phyloP scores from a whole-genome alignment of 306 rosid species.

The Rubus parviflorus region DNA sequence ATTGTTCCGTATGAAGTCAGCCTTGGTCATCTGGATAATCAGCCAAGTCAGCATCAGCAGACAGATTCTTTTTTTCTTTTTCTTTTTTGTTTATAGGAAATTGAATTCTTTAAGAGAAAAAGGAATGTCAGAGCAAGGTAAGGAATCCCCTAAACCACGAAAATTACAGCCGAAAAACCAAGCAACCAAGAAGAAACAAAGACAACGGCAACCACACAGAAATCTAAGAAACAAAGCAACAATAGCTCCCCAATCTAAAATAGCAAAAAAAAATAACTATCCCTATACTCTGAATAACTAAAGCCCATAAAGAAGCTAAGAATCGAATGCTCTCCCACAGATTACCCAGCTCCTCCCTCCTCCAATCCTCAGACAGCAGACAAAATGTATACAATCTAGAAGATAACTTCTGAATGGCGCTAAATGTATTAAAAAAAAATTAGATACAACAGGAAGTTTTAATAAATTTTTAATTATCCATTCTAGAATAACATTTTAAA shows the following conservation, averaged over 20 bases:
- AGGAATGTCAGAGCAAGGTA: not conserved
- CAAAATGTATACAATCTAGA: slow-evolving; percentile 19
- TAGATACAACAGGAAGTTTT: slow-evolving; percentile 2
- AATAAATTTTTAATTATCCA: not conserved
- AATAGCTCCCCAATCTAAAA: not conserved
- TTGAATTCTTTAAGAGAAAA: not conserved
- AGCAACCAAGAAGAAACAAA: not conserved
- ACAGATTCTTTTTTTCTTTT: not conserved
- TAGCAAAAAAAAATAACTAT: not conserved
- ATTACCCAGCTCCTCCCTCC: not conserved
- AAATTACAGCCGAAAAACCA: not conserved
- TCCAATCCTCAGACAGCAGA: slow-evolving; percentile 1
- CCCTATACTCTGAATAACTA: not conserved
- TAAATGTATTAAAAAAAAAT: not conserved
- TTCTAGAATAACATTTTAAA: not conserved
- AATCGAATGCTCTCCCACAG: not conserved
- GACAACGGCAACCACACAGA: not conserved
- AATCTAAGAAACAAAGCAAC: not conserved
- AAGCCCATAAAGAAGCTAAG: not conserved
- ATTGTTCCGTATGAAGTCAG: slow-evolving; percentile 94
- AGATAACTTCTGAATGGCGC: not conserved
- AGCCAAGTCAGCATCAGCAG: slow-evolving; percentile 37
- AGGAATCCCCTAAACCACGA: not conserved
- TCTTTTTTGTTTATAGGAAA: not conserved
- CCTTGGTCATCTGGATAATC: slow-evolving; percentile 83